Evolutionary conservation across 1,139 yeast genomes (phyloP).

Genomic region (Geotrichum klebahnii): DNA sequence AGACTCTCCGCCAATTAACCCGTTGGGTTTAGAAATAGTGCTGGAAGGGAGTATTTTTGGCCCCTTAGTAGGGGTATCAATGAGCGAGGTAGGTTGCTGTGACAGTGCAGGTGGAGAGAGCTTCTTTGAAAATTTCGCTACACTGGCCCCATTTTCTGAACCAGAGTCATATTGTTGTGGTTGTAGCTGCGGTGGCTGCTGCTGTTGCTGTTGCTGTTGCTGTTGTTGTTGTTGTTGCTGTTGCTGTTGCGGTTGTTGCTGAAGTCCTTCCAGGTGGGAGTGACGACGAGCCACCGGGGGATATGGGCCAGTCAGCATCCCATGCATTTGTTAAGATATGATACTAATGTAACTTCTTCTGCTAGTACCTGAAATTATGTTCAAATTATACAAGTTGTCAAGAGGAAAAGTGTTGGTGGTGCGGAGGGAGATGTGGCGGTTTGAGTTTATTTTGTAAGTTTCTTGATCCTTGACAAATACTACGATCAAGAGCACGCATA

Average conservation of each 20-base stretch:
- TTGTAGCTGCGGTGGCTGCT: too few relatives aligned
- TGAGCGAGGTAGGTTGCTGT: neutral
- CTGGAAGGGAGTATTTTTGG: too few relatives aligned
- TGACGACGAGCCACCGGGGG: neutral
- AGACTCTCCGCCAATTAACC: too few relatives aligned
- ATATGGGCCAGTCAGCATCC: neutral
- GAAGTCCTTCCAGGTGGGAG: neutral
- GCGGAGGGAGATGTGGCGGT: too few relatives aligned
- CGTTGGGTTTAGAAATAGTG: too few relatives aligned
- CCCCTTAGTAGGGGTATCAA: neutral
- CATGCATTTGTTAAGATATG: constrained; percentile 7
- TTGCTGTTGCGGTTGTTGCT: neutral
- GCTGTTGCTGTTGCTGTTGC: constrained; percentile 1
- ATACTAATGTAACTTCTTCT: neutral
- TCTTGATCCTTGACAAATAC: too few relatives aligned
- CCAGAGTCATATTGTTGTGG: neutral
- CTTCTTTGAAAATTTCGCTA: neutral
- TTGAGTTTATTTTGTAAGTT: too few relatives aligned
- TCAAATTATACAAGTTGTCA: too few relatives aligned
- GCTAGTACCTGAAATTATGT: neutral
- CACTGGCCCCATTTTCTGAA: neutral
- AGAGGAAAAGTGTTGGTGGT: too few relatives aligned
- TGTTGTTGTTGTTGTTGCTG: neutral
- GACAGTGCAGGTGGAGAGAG: neutral
- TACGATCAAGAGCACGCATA: too few relatives aligned